phyloP scores from a whole-genome alignment of 1,139 yeast species.

The Magnusiomyces fungicola region DNA sequence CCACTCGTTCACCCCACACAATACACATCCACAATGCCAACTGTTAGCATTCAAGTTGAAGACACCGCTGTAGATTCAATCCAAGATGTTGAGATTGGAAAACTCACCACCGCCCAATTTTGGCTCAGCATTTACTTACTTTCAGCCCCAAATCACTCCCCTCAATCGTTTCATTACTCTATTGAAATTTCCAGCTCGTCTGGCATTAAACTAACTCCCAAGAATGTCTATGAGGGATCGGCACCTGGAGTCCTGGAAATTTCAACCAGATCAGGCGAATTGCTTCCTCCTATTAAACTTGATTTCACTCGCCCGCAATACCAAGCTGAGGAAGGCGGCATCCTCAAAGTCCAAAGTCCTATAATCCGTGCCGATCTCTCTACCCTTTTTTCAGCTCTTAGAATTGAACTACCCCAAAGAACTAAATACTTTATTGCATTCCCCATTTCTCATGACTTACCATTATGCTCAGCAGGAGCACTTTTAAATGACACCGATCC shows the following conservation, averaged over 20 bases:
- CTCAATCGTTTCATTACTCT: background rate
- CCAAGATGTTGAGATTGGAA: background rate
- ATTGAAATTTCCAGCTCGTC: background rate
- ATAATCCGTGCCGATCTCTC: background rate
- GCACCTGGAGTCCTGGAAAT: too few relatives aligned
- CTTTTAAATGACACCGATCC: background rate
- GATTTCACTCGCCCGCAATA: background rate
- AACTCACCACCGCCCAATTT: background rate
- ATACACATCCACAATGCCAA: background rate
- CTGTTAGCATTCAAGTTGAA: background rate
- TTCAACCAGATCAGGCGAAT: too few relatives aligned
- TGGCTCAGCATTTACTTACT: slow-evolving; percentile 3
- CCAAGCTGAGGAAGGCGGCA: background rate
- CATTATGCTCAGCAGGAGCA: background rate
- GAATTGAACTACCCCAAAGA: background rate
- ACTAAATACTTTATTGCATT: background rate
- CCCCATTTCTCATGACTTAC: background rate
- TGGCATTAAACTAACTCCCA: background rate
- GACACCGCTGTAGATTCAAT: background rate
- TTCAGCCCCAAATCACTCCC: background rate
- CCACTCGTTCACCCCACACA: too few relatives aligned
- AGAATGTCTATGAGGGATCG: background rate
- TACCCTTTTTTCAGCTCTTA: background rate
- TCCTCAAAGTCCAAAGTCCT: background rate
- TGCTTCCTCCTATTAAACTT: slow-evolving; percentile 1